Evolutionary conservation across 176 grass and related monocot genomes (phyloP), one percentile per base, ranked within the genome.

Genomic region (Rhipidocladum racemiflorum): DNA sequence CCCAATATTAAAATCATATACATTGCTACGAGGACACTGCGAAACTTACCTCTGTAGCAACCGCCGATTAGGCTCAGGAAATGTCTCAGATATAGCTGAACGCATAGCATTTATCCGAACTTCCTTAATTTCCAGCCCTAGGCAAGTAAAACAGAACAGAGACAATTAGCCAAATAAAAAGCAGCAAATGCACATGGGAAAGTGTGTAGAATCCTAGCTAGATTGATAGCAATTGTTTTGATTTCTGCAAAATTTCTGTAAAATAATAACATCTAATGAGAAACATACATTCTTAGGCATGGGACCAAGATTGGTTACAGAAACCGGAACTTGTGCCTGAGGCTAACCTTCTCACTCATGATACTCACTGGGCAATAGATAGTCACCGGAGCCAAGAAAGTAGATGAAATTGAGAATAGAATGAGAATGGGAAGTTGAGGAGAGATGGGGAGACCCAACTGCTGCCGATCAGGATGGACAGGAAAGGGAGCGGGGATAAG

Each of bases 41-140:
- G 49, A 88, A 78, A 77, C 56, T 59, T 89, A 90, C 97, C 97
- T 99, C 70, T 99, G 97, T 66, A 99, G 81, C 53, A 99, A 76
- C 16, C 91, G 77, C 13, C 91, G 65, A 85, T 99, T 99, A 81
- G 97, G 97, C 89, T 99, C 97, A 28, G 97, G 97, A 83, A 99
- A 99, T 75, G 93, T 96, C 85, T 99, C 97, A 54, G 80, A 82
- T 85, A 99, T 92, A 70, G 93, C 93, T 50, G 91, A 90, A 51
- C 89, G 87, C 91, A 99, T 96, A 86, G 97, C 91, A 93, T 89
- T 93, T 83, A 96, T 76, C 62, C 85, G 85, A 83, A 87, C 79
- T 70, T 96, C 97, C 83, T 89, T 91, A 65, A 70, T 77, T 86
- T 93, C 93, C 42, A 99, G 77, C 34, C 91, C 97, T 99, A 62